These are phyloP conservation scores for Spirogloea muscicola DNA, from an alignment of 139 green algal genomes.

Conservation along the genomic window DNA sequence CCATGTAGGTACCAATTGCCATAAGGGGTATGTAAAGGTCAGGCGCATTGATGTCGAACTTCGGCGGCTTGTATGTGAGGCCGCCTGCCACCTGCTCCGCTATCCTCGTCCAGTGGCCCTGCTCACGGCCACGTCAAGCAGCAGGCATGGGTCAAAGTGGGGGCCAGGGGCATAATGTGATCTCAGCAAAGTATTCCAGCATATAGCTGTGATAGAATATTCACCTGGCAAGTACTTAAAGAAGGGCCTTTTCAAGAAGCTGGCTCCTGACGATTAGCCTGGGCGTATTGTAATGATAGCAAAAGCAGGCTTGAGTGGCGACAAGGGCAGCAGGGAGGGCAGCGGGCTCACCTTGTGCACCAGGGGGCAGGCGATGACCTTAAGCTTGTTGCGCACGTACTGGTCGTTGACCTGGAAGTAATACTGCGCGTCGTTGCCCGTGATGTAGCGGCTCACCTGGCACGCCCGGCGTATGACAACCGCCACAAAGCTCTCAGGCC, in stretches of 20 bases:
- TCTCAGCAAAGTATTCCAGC: too few relatives aligned
- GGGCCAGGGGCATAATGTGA: too few relatives aligned
- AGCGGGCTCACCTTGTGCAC: constrained; percentile 60
- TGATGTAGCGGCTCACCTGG: constrained; percentile 61
- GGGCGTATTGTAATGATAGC: too few relatives aligned
- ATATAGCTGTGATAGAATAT: too few relatives aligned
- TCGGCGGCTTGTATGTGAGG: constrained; percentile 81
- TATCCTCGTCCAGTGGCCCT: constrained; percentile 42
- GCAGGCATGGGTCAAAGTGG: too few relatives aligned
- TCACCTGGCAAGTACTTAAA: too few relatives aligned
- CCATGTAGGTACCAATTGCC: constrained; percentile 74
- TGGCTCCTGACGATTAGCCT: too few relatives aligned
- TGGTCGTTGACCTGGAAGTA: constrained; percentile 80
- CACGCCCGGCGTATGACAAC: too few relatives aligned
- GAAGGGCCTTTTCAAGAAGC: too few relatives aligned
- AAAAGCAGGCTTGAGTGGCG: too few relatives aligned
- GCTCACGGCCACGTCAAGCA: not conserved
- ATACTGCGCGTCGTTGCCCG: constrained; percentile 68
- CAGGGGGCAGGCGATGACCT: constrained; percentile 86
- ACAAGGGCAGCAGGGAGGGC: too few relatives aligned
- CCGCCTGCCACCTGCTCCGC: constrained; percentile 56
- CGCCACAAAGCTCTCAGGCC: too few relatives aligned
- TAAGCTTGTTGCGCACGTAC: constrained; percentile 86
- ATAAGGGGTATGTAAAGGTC: constrained; percentile 95
- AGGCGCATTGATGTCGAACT: constrained; percentile 84